Evolutionary conservation across 176 grass and related monocot species (phyloP), one percentile per base, ranked within the genome.

Genomic region (Carex kokanica): DNA sequence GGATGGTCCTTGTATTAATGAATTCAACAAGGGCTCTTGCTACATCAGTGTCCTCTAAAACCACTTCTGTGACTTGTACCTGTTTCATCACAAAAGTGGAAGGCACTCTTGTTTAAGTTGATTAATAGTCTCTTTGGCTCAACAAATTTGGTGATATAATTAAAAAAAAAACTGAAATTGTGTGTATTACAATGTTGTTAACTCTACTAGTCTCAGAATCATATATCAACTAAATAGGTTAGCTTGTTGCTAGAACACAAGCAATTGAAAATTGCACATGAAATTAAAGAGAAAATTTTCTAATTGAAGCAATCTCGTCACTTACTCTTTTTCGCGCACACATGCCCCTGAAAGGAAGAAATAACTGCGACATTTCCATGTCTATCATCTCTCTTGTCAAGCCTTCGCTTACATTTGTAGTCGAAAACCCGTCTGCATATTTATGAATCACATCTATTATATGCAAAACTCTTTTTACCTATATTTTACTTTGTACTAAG

Each of bases 21-120:
- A 86, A 98, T 6, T 91, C 89, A 59, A 93, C 80, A 25, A 98
- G 89, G 61, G 91, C 91, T 84, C 89, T 95, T 29, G 91, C 73
- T 79, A 91, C 80, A 65, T 98, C 96, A 74, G 86, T 47, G 60
- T 95, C 93, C 75, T 98, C 95, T 83, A 98, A 21, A 25, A 95
- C 80, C 13, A 95, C 89, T 88, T 95, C 92, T 10, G 66, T 86
- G 62, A 88, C 84, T 5, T 86, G 84, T 58, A 91, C 81, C 95
- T 94, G 85, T 9, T 23, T 18, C 8, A 38, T 64, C 21, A 61
- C 57, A 11, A 78, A 79, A 58, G 25, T 55, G 31, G 8, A 69
- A 78, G 18, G 23, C 24, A 53, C 60, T 78, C 13, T 78, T 49
- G 17, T 55, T 67, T 78, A n/a, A 72, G 9, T 17, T 70, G 20